phyloP scores from a whole-genome alignment of 805 yeast species.

The Myxozyma monticola region DNA sequence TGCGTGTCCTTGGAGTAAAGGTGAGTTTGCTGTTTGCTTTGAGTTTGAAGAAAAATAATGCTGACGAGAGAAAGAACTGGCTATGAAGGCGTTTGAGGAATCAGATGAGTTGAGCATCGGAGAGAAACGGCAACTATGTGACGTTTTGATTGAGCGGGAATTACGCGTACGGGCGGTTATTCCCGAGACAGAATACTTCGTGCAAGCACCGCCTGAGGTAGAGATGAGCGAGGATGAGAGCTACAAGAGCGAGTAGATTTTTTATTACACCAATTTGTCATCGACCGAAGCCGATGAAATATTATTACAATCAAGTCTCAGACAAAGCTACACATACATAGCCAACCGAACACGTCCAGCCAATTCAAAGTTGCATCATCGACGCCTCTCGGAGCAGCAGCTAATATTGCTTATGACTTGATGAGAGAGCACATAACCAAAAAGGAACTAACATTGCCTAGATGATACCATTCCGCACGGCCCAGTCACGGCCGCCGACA shows the following conservation, averaged over 20 bases:
- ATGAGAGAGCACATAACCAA: background rate
- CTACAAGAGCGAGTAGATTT: too few relatives aligned
- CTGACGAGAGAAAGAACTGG: constrained; percentile 11
- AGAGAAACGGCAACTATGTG: constrained; percentile 12
- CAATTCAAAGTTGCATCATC: too few relatives aligned
- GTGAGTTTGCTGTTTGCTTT: constrained; percentile 8
- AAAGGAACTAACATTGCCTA: background rate
- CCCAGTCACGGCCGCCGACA: constrained; percentile 77
- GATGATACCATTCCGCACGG: constrained; percentile 66
- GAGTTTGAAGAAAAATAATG: too few relatives aligned
- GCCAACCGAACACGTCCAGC: too few relatives aligned
- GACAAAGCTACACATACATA: too few relatives aligned
- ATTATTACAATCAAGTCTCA: too few relatives aligned
- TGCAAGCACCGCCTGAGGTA: too few relatives aligned
- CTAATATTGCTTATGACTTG: too few relatives aligned
- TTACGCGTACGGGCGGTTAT: constrained; percentile 16
- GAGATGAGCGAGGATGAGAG: background rate
- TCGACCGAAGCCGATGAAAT: too few relatives aligned
- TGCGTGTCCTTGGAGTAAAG: constrained; percentile 26
- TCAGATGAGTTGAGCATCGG: background rate
- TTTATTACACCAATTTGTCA: too few relatives aligned
- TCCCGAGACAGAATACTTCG: constrained; percentile 18
- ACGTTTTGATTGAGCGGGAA: constrained; percentile 20
- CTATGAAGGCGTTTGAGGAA: constrained; percentile 6
- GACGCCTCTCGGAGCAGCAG: too few relatives aligned